Evolutionary conservation across 306 rosid species (phyloP), one percentile per base, ranked within the genome.

Genomic region (Chamaecrista fasciculata): DNA sequence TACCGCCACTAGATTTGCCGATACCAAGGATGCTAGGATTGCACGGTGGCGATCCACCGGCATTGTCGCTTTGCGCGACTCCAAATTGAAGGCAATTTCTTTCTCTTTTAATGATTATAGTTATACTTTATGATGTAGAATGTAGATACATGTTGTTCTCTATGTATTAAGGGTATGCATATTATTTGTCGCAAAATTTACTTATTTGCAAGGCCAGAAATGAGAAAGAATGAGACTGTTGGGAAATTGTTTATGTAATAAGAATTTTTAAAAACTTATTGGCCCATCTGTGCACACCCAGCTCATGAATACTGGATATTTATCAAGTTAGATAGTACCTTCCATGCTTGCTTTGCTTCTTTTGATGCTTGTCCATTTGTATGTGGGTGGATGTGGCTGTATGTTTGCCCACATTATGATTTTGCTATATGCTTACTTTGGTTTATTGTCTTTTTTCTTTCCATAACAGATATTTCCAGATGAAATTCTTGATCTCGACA

Each of bases 41-140:
- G 73, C 96, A 11, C 95, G 96, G 11, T 94, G 99, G 99, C 87
- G 89, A 82, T 84, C 99, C 81, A 94, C 99, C 0, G 96, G 99
- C 76, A 94, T 84, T 80, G 96, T 94, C 50, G 96, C 89, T 69
- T 60, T 94, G 80, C 96, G 95, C 34, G 97, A 91, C 77, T 81
- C 91, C 67, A 91, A 91, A 82, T 78, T 94, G 84, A 94, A 94
- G 99, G 99, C 57, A 61, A 42, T 4, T 34, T 71, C 5, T 65
- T 20, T 65, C n/a, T n/a, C n/a, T n/a, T n/a, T n/a, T n/a, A n/a
- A n/a, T n/a, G n/a, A n/a, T n/a, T n/a, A n/a, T n/a, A n/a, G n/a
- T n/a, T n/a, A n/a, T n/a, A n/a, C n/a, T n/a, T n/a, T n/a, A n/a
- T n/a, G n/a, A n/a, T n/a, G n/a, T n/a, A n/a, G n/a, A n/a, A n/a